These are phyloP conservation scores for Chlorella sp. DNA, from an alignment of 139 green algal genomes.

Conservation along the genomic window DNA sequence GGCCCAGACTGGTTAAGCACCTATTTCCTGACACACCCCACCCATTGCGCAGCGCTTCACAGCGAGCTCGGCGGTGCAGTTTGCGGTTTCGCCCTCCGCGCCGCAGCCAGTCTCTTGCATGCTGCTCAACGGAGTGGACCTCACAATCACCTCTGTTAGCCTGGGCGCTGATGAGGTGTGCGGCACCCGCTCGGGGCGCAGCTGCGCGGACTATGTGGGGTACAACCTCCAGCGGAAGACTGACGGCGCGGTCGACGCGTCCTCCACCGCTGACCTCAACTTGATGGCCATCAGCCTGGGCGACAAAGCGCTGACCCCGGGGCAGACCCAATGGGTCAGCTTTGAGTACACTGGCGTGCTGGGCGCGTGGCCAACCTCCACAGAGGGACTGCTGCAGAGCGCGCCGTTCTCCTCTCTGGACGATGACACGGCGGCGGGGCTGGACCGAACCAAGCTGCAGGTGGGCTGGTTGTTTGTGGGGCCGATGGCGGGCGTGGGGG, in stretches of 20 bases:
- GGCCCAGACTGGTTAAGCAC: too few species aligned
- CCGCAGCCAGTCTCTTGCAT: background rate
- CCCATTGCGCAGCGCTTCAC: background rate
- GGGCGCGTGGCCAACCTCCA: background rate
- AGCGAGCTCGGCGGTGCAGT: too few species aligned
- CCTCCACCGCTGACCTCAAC: background rate
- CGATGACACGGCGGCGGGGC: background rate
- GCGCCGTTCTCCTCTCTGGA: constrained; percentile 7
- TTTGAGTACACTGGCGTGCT: constrained; percentile 28
- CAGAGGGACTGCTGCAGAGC: constrained; percentile 30
- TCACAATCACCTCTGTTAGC: background rate
- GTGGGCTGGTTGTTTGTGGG: too few species aligned
- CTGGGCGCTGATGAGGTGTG: background rate
- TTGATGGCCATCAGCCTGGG: constrained; percentile 25
- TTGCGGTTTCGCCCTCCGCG: background rate
- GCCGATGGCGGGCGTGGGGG: too few species aligned
- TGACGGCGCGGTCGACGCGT: background rate
- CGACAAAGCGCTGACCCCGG: background rate
- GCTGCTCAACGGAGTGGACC: constrained; percentile 10
- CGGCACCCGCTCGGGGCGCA: background rate
- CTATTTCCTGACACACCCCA: too few species aligned
- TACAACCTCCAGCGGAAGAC: background rate
- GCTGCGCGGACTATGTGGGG: background rate
- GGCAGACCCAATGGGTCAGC: background rate
- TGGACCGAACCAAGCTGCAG: too few species aligned